A percentile compares a stretch with the other conserved stretches of the same genome.
phyloP scores from a whole-genome alignment of 2,329 filamentous ascomycete species.

The Arachnomyces sp. region DNA sequence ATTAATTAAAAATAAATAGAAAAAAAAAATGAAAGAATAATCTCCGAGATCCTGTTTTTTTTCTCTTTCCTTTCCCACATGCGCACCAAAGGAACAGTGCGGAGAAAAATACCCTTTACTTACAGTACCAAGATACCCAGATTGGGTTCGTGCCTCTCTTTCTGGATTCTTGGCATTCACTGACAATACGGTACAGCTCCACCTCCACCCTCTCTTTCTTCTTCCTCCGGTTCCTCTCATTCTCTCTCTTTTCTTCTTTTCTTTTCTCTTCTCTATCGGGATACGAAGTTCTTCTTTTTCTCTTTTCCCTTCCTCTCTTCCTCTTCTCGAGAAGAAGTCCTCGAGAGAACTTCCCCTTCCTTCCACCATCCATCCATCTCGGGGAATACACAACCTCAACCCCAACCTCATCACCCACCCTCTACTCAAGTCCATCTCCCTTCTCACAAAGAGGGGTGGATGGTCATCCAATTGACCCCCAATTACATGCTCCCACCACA shows the following conservation, averaged over 20 bases:
- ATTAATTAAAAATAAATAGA: slow-evolving; percentile 8
- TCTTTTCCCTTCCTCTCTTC: neutral
- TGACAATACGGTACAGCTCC: no score
- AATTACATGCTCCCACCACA: no score
- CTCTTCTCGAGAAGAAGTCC: slow-evolving; percentile 11
- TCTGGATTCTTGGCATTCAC: neutral
- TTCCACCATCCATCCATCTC: no score
- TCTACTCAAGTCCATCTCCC: neutral
- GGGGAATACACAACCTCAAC: no score
- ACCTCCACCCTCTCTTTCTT: slow-evolving; percentile 3
- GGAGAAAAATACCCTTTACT: no score
- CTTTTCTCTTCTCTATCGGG: slow-evolving; percentile 5
- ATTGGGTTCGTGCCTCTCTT: neutral
- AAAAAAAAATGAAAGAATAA: slow-evolving; percentile 7
- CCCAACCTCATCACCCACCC: no score
- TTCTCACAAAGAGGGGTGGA: neutral
- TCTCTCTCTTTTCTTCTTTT: neutral
- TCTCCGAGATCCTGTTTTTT: slow-evolving; percentile 9
- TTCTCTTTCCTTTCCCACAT: slow-evolving; percentile 7
- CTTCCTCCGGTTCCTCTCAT: slow-evolving; percentile 1
- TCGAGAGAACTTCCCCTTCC: slow-evolving; percentile 23
- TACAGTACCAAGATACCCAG: no score
- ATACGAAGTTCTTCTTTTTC: slow-evolving; percentile 5
- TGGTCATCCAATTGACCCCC: neutral
- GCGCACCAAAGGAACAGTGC: no score